Base-by-base conservation (phyloP, 345 rosid genomes). In the Camelina hispida region DNA sequence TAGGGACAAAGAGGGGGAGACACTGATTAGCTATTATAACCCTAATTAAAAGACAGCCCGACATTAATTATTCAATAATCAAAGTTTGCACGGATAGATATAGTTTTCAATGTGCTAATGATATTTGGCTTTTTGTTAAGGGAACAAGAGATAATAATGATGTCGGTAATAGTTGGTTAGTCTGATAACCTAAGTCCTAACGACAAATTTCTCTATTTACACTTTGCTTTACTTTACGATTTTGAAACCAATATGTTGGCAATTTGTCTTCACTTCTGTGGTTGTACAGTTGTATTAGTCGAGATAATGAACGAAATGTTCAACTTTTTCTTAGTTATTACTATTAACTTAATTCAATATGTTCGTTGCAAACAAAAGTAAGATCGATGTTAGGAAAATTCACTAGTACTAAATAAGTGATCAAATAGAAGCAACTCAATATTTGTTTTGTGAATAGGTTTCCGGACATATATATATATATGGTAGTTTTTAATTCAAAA, bases 111-210 rank as follows among this genome's bases (percentile, higher is more conserved):
- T 35, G 75, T 62, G 75, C 62, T 69, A 55, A 69, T 76, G 80
- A 76, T 62, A 55, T 44, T 46, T 69, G 60, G 66, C 75, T 69
- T 62, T 69, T 54, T 54, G 51, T 54, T 48, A 34, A 69, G 79
- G 75, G 70, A 70, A 76, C 80, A 69, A 76, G 71, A 34, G 59
- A 25, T 9, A 20, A 63, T 76, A 43, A 69, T 76, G 32, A 76
- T 76, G 80, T 76, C 80, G 80, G 80, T 76, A 76, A 76, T 69
- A 69, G 75, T 76, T 76, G 43, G 58, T 62, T 69, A 47, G 71
- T 55, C 52, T 76, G 59, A 53, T 76, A 46, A 62, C 70, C 65
- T 62, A 76, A 76, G 69, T 69, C 63, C 34, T 54, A 62, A 76
- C 69, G 32, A 75, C 68, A 35, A 9, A 25, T 40, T 34, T 6